phyloP scores from a whole-genome alignment of 345 rosid genomes.

The Corchorus capsularis region DNA sequence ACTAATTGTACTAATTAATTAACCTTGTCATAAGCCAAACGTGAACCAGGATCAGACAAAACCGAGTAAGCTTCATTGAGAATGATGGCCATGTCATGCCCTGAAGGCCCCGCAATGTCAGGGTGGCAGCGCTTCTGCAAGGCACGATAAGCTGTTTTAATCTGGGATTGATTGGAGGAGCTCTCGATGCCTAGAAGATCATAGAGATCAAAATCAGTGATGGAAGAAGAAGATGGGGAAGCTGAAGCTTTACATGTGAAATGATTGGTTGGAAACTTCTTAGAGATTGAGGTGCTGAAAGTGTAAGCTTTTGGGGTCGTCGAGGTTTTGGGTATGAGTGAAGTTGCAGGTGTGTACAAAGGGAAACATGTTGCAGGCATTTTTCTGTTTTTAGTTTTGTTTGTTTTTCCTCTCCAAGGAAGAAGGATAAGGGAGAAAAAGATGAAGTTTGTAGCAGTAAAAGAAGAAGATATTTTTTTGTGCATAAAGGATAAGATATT shows the following conservation, averaged over 20 bases:
- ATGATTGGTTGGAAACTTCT: constrained; percentile 18
- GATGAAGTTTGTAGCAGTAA: neutral
- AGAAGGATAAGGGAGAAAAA: neutral
- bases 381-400: neutral
- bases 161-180: constrained; percentile 54
- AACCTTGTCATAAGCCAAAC: constrained; percentile 83
- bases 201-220: constrained; percentile 75
- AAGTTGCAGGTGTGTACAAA: constrained; percentile 14
- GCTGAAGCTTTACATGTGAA: constrained; percentile 42
- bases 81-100: constrained; percentile 91
- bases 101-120: constrained; percentile 70
- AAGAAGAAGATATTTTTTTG: constrained; percentile 6
- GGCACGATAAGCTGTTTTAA: constrained; percentile 69
- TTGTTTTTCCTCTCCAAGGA: neutral
- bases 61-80: constrained; percentile 77
- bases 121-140: constrained; percentile 90
- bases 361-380: constrained; percentile 8
- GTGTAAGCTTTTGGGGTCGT: constrained; percentile 8
- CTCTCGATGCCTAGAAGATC: constrained; percentile 79
- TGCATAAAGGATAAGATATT: constrained; percentile 9
- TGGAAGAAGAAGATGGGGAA: constrained; percentile 36
- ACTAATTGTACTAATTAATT: neutral
- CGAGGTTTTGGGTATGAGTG: neutral
- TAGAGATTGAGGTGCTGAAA: constrained; percentile 12
- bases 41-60: constrained; percentile 67